A percentile compares a stretch with the other conserved stretches of the same genome.
Conservation (phyloP, 768 basidiomycete species). For the Lactarius hatsudake region DNA sequence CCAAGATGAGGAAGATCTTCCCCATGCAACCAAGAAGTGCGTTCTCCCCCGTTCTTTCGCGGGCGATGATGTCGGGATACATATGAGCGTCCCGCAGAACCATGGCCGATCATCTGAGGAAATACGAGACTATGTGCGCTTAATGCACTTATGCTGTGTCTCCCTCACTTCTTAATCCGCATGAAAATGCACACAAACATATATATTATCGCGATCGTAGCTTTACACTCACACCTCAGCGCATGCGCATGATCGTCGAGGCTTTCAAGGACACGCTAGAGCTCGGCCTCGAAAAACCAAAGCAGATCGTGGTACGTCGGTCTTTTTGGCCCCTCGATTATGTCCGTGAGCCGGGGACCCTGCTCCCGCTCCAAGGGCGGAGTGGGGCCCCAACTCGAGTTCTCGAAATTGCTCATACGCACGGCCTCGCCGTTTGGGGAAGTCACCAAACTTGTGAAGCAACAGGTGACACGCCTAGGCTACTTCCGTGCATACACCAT, state of each 20-base stretch:
- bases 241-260: conserved; percentile 96
- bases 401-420: not conserved
- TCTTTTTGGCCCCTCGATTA: conserved; percentile 12
- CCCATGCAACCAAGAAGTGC: conserved; percentile 92
- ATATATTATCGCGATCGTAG: conserved; percentile 38
- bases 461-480: conserved; percentile 12
- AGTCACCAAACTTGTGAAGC: not conserved
- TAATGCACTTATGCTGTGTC: conserved; percentile 14
- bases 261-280: conserved; percentile 93
- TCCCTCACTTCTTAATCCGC: not conserved
- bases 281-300: conserved; percentile 73
- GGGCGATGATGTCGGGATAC: conserved; percentile 17
- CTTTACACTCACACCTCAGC: conserved; percentile 83
- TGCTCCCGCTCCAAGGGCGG: not conserved
- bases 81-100: conserved; percentile 49
- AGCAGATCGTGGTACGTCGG: conserved; percentile 78
- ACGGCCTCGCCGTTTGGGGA: conserved; percentile 1
- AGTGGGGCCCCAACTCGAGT: not conserved
- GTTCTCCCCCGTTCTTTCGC: conserved; percentile 29
- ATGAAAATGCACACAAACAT: not conserved
- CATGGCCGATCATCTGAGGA: conserved; percentile 90
- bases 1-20: conserved; percentile 81
- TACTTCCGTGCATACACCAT: not conserved
- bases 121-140: conserved; percentile 82
- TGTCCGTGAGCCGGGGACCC: not conserved